Evolutionary conservation across 2,329 filamentous ascomycete genomes (phyloP), one percentile per base, ranked within the genome.

Genomic region (Ambrosiella cleistominuta): DNA sequence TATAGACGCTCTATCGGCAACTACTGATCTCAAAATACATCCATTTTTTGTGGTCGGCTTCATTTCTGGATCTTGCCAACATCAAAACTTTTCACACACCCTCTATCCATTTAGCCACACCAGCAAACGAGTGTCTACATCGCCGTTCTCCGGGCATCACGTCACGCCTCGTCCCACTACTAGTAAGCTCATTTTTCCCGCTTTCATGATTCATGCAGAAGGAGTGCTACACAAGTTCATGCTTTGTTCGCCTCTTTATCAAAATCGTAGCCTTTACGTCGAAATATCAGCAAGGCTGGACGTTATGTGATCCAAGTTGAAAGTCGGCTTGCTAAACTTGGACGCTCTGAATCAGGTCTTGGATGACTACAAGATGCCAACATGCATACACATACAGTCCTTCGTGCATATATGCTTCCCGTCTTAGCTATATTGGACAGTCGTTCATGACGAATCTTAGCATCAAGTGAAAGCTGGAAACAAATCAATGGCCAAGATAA

Each of bases 171-270:
- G 17, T 11, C 19, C 13, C 27, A 51, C 9, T n/a, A 51, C 19
- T 8, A 19, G 47, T 51, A 51, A 51, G 54, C 52, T 40, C 27
- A 45, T 62, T 61, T 60, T 62, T 57, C 13, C 49, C n/a, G 40
- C 55, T 40, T 39, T 52, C 27, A n/a, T 35, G 35, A 42, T 57
- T 36, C 27, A 27, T 51, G 19, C 47, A 11, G 47, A 51, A 51
- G 47, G 19, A 51, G 17, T 27, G 47, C 17, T 51, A 51, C 47
- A 51, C 47, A 51, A 19, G 19, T 36, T 51, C 13, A n/a, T 27
- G 8, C 35, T 9, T n/a, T 51, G 4, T 19, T 36, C 19, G 27
- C 19, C 19, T 51, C 17, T 51, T 51, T 7, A 9, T n/a, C 8
- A 36, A n/a, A 51, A 19, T 2, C 47, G 27, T 3, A 27, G 27